Conservation (phyloP, 139 green algal genomes). For the Coelastrella sp. region DNA sequence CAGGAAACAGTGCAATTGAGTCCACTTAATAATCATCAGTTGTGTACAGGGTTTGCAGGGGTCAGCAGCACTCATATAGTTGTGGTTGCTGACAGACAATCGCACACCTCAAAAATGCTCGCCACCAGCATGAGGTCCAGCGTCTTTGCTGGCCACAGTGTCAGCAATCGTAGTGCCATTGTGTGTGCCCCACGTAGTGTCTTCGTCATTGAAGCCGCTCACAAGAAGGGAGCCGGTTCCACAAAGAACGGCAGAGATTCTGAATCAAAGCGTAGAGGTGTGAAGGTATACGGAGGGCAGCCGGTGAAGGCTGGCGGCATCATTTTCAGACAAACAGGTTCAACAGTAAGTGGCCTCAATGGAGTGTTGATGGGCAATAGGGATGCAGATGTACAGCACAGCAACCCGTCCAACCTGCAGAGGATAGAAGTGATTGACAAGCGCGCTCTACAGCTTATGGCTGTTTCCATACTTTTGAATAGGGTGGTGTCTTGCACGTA, state of each 20-base stretch:
- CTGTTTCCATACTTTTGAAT: too few relatives aligned
- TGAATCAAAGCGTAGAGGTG: conserved; percentile 86
- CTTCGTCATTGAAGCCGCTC: conserved; percentile 62
- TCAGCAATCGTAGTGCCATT: neutral
- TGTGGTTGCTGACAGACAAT: neutral
- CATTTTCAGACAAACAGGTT: conserved; percentile 95
- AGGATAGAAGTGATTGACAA: neutral
- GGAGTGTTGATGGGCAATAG: neutral
- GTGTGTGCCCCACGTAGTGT: conserved; percentile 31
- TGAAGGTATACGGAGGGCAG: conserved; percentile 98
- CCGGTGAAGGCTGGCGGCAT: conserved; percentile 93
- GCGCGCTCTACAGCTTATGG: too few relatives aligned
- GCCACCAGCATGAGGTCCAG: conserved; percentile 27
- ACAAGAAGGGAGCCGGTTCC: conserved; percentile 83
- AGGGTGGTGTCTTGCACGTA: too few relatives aligned
- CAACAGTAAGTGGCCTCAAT: conserved; percentile 68
- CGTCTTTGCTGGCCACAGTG: neutral
- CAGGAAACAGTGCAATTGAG: too few relatives aligned
- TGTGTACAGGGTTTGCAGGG: too few relatives aligned
- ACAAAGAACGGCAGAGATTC: conserved; percentile 99
- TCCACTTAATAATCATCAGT: too few relatives aligned
- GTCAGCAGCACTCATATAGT: too few relatives aligned
- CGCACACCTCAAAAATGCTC: conserved; percentile 41
- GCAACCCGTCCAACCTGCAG: neutral
- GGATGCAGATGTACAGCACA: neutral